These are phyloP conservation scores for Sporothrix euskadiensis DNA, from an alignment of 2,329 filamentous ascomycete species.

Conservation along the genomic window DNA sequence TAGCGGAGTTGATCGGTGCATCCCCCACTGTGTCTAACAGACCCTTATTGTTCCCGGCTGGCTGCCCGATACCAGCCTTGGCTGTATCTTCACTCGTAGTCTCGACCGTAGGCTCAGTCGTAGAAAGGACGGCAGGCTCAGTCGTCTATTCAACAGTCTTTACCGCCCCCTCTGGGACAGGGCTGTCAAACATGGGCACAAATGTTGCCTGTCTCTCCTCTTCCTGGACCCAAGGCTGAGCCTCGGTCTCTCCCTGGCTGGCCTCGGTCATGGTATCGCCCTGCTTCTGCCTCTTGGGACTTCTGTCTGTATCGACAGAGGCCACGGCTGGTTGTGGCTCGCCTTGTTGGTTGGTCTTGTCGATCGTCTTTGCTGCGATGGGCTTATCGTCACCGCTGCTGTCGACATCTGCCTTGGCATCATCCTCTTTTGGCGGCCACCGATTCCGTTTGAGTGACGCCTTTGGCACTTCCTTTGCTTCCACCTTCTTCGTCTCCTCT, in stretches of 20 bases:
- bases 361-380: background rate
- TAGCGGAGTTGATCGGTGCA: background rate
- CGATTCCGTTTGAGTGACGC: constrained; percentile 1
- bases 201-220: background rate
- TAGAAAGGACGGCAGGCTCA: too few species aligned
- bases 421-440: background rate
- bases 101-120: background rate
- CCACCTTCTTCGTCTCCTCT: background rate
- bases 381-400: background rate
- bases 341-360: too few species aligned
- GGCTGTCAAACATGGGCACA: background rate
- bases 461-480: constrained; percentile 23
- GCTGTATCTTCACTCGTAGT: background rate
- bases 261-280: background rate
- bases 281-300: constrained; percentile 16
- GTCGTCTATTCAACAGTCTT: background rate
- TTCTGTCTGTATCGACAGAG: background rate
- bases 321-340: too few species aligned
- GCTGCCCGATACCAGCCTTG: background rate
- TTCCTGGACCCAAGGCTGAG: background rate
- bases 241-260: background rate
- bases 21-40: background rate
- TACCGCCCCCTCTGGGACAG: background rate
- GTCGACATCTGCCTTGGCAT: background rate
- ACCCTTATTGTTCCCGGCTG: background rate